phyloP scores from a whole-genome alignment of 345 rosid species.

The Lenwebbia sp. region DNA sequence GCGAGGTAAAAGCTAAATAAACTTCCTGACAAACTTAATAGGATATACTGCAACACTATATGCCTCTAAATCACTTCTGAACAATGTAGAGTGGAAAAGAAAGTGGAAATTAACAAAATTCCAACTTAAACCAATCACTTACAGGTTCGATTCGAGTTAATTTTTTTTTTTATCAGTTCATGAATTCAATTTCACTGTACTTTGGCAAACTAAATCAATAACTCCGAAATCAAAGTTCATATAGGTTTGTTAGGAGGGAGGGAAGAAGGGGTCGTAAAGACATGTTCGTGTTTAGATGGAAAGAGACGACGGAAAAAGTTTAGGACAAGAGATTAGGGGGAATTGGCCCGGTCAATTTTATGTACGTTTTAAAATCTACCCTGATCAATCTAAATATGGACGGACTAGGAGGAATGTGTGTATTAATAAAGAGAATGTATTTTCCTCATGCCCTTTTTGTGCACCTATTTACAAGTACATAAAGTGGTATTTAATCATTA shows the following conservation, averaged over 20 bases:
- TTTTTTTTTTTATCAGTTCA: neutral
- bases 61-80: neutral
- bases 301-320: neutral
- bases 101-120: neutral
- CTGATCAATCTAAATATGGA: neutral
- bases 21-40: neutral
- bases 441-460: neutral
- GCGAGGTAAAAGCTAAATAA: neutral
- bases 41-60: rapidly evolving
- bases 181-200: neutral
- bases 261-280: neutral
- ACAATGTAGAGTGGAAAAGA: neutral
- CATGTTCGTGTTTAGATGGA: neutral
- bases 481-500: neutral
- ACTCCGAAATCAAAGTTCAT: neutral
- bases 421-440: neutral
- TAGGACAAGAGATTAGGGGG: neutral
- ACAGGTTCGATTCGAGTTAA: neutral
- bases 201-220: neutral
- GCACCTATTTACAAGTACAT: neutral
- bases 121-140: neutral
- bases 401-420: neutral
- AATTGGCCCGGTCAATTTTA: neutral
- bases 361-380: neutral
- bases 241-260: neutral